phyloP scores from a whole-genome alignment of 2,329 filamentous ascomycete species.

The Clathrospora elynae region DNA sequence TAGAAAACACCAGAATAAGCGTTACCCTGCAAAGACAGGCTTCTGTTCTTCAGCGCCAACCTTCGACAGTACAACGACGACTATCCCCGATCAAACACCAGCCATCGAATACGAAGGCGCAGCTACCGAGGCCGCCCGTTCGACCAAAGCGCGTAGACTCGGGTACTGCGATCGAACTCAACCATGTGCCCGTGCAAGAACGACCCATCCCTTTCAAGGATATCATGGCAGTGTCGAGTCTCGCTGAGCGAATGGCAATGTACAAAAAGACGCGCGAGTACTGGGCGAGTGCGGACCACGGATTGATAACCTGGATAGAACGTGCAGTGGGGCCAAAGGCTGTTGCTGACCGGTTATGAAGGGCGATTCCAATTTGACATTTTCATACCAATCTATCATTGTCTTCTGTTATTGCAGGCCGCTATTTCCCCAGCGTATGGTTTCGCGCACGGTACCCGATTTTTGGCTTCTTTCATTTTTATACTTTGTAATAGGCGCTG shows the following conservation, averaged over 20 bases:
- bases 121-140: slow-evolving; percentile 3
- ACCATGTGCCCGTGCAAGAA: slow-evolving; percentile 21
- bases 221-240: slow-evolving; percentile 32
- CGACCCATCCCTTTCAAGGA: slow-evolving; percentile 41
- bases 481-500: no score
- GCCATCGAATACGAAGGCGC: neutral
- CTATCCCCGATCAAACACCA: neutral
- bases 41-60: neutral
- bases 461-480: no score
- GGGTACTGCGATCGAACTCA: slow-evolving; percentile 39
- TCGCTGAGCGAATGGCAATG: slow-evolving; percentile 37
- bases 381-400: no score
- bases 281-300: slow-evolving; percentile 45
- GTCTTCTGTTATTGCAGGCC: no score
- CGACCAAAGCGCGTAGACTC: slow-evolving; percentile 39
- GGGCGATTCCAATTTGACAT: no score
- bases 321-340: slow-evolving; percentile 9
- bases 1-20: neutral
- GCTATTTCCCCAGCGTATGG: no score
- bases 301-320: slow-evolving; percentile 36
- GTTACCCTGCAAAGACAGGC: neutral
- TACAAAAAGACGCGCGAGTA: slow-evolving; percentile 44
- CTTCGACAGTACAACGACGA: neutral
- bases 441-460: no score
- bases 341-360: neutral